Evolutionary conservation across 2,329 filamentous ascomycete species (phyloP).

Genomic region (Capronia coronata): DNA sequence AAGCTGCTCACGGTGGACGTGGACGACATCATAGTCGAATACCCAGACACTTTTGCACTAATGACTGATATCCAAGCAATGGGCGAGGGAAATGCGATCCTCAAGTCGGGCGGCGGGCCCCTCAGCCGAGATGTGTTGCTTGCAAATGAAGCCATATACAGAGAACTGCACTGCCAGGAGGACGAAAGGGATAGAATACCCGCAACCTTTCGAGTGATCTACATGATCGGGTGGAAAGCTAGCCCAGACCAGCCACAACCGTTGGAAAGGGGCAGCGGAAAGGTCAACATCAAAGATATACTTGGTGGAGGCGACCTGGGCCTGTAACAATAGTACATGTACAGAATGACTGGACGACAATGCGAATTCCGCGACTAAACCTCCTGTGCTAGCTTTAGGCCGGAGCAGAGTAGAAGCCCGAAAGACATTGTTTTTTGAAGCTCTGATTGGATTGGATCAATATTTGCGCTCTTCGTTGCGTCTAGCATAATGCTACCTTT

Average conservation of each 20-base stretch:
- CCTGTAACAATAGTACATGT: slow-evolving; percentile 10
- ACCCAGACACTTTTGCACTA: slow-evolving; percentile 78
- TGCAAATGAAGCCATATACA: slow-evolving; percentile 83
- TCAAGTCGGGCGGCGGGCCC: slow-evolving; percentile 64
- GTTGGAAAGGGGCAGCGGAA: slow-evolving; percentile 72
- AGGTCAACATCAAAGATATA: slow-evolving; percentile 83
- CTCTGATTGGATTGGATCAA: not conserved
- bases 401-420: too few species aligned
- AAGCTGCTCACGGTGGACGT: slow-evolving; percentile 95
- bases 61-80: slow-evolving; percentile 95
- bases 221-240: slow-evolving; percentile 98
- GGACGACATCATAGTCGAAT: slow-evolving; percentile 94
- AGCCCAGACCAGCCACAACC: slow-evolving; percentile 72
- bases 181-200: slow-evolving; percentile 51
- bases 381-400: too few species aligned
- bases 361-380: not conserved
- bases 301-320: slow-evolving; percentile 45
- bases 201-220: slow-evolving; percentile 90
- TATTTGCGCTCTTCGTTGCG: slow-evolving; percentile 6
- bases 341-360: not conserved
- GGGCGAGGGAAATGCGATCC: slow-evolving; percentile 86
- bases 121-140: slow-evolving; percentile 77
- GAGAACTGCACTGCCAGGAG: slow-evolving; percentile 74
- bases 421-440: too few species aligned
- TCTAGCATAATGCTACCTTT: slow-evolving; percentile 12